Conservation (phyloP, 139 green algal genomes). For the Dunaliella primolecta region DNA sequence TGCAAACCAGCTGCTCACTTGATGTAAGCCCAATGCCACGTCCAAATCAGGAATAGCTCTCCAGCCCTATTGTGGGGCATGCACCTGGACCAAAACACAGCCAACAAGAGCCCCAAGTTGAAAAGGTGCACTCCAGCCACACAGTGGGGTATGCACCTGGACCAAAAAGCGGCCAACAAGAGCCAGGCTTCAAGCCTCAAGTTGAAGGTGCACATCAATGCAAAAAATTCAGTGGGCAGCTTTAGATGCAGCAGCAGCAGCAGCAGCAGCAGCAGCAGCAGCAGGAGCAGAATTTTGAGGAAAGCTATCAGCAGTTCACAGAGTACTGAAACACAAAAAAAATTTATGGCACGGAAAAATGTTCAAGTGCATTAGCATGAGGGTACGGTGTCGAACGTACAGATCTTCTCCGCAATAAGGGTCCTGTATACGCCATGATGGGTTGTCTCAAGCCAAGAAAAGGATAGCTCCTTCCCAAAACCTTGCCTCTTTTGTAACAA, state of each 20-base stretch:
- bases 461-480: neutral
- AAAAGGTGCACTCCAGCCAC: too few relatives aligned
- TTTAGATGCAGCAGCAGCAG: neutral
- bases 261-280: too few relatives aligned
- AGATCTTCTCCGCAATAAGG: too few relatives aligned
- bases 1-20: neutral
- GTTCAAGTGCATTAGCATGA: too few relatives aligned
- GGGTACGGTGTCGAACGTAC: too few relatives aligned
- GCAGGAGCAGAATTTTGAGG: too few relatives aligned
- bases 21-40: neutral
- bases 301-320: too few relatives aligned
- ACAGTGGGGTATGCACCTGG: neutral
- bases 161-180: neutral
- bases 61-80: neutral
- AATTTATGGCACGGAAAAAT: too few relatives aligned
- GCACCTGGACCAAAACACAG: neutral
- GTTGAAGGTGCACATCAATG: neutral
- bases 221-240: neutral
- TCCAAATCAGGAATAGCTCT: neutral
- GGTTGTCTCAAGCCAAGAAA: neutral
- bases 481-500: neutral
- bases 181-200: neutral
- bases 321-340: too few relatives aligned
- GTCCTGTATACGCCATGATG: too few relatives aligned
- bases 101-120: neutral